Conservation (phyloP, 2,329 filamentous ascomycete species). For the Blastomyces percursus region DNA sequence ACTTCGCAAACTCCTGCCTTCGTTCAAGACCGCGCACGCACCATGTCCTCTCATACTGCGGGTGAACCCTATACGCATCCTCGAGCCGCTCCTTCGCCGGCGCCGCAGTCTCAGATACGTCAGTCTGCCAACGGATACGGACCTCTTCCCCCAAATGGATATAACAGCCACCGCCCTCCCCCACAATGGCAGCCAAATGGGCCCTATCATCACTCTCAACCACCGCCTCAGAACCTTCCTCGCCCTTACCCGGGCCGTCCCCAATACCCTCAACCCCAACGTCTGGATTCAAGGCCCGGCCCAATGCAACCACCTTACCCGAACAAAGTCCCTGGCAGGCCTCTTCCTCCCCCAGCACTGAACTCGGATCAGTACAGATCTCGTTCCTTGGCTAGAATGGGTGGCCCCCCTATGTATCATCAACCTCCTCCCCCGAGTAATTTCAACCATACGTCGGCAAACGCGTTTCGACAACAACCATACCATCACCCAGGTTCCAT, state of each 20-base stretch:
- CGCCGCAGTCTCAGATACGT: constrained; percentile 32
- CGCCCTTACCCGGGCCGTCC: constrained; percentile 54
- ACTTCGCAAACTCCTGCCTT: constrained; percentile 60
- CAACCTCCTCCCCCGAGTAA: constrained; percentile 45
- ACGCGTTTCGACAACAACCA: constrained; percentile 66
- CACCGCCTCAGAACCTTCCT: constrained; percentile 48
- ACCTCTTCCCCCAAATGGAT: constrained; percentile 29
- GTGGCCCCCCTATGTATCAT: constrained; percentile 62
- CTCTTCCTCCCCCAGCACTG: constrained; percentile 57
- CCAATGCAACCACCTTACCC: constrained; percentile 43
- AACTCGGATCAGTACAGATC: constrained; percentile 81
- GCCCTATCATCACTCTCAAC: constrained; percentile 32
- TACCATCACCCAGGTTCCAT: constrained; percentile 58
- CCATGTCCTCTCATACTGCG: constrained; percentile 52
- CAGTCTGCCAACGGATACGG: constrained; percentile 37
- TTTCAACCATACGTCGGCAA: constrained; percentile 58
- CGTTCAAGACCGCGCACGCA: constrained; percentile 61
- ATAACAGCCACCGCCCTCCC: constrained; percentile 19
- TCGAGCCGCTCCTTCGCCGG: constrained; percentile 21
- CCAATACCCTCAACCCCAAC: constrained; percentile 62
- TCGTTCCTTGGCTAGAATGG: constrained; percentile 74
- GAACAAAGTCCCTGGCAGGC: constrained; percentile 48
- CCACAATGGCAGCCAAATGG: constrained; percentile 27
- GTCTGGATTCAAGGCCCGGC: constrained; percentile 52
- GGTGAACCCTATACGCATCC: constrained; percentile 35